Evolutionary conservation across 2,329 filamentous ascomycete species (phyloP).

Genomic region (Nakataea oryzae): DNA sequence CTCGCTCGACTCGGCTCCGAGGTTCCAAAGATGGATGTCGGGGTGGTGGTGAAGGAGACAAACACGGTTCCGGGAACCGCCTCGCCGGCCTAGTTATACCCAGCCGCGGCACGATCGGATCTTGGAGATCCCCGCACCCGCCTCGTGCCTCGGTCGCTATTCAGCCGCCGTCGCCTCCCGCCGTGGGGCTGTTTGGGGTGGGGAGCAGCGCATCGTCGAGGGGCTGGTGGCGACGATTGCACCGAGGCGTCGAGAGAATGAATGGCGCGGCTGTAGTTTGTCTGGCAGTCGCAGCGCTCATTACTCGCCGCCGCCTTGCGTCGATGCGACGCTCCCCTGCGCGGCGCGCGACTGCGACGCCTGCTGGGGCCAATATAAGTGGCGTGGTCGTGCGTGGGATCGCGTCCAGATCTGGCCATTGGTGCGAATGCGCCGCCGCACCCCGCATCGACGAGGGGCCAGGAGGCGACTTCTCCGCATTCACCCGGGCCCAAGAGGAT

Average conservation of each 20-base stretch:
- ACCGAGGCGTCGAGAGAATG: not conserved
- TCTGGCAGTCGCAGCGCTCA: not conserved
- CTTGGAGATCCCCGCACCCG: not conserved
- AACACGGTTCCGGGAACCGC: not conserved
- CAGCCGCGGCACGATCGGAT: not conserved
- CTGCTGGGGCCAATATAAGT: not conserved
- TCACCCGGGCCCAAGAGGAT: not conserved
- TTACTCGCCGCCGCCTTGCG: not conserved
- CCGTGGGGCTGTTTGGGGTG: not conserved
- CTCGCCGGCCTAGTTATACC: not conserved
- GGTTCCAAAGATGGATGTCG: not conserved
- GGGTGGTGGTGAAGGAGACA: not conserved
- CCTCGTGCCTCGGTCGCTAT: not conserved
- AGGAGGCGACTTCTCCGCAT: not conserved
- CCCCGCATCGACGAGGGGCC: not conserved
- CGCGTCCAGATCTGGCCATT: not conserved
- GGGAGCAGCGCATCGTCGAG: not conserved
- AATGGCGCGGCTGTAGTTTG: not conserved
- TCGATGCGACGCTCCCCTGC: not conserved
- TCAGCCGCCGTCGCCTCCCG: not conserved
- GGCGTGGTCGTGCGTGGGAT: not conserved
- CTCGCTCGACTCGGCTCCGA: not conserved
- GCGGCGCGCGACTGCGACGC: too few species aligned
- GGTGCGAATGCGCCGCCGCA: not conserved
- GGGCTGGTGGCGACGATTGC: not conserved